Base-by-base conservation (phyloP, 1,284 basidiomycete genomes). In the Irpex lacteus region DNA sequence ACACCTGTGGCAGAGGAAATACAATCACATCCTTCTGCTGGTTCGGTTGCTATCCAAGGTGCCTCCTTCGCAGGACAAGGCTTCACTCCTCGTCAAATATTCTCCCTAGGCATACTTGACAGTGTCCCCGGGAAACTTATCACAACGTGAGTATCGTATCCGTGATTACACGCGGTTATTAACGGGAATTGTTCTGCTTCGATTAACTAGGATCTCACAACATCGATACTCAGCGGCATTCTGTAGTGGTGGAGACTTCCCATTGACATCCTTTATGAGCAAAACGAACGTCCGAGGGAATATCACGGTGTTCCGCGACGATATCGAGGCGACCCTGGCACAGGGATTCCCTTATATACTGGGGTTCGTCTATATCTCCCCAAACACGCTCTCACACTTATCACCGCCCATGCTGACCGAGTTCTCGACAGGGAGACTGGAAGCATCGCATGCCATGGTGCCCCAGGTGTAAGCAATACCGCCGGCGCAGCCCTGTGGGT, bases 401-500 rank as follows among this genome's bases (percentile, higher is more conserved):
- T 56, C 32, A 56, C 54, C 54, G 32, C 21, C 34, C 18, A 56
- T 15, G 2, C n/a, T 18, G 18, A 52, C 15, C 8, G 7, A 19
- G 8, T 37, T n/a, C 4, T 60, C 8, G 11, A 21, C 40, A 69
- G 71, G 0, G 76, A 76, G 62, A 76, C 75, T 11, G 75, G 73
- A 47, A 74, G 72, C 64, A 70, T 72, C 55, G 75, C 76, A 1
- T 79, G 79, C 68, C 80, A 79, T 78, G 89, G 90, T 63, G 83
- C 86, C 7, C 86, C 88, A 36, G 85, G 84, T 3, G 84, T 90
- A 15, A 88, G 86, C 72, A 87, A 91, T 70, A 84, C 85, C 0
- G 90, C 85, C 8, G 90, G 89, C 40, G 86, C 88, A 2, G 85
- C 87, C 15, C 74, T 92, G 26, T 91, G 90, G 89, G 78, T 81